Base-by-base conservation (phyloP, 1,284 basidiomycete species). In the Waitea zeae region DNA sequence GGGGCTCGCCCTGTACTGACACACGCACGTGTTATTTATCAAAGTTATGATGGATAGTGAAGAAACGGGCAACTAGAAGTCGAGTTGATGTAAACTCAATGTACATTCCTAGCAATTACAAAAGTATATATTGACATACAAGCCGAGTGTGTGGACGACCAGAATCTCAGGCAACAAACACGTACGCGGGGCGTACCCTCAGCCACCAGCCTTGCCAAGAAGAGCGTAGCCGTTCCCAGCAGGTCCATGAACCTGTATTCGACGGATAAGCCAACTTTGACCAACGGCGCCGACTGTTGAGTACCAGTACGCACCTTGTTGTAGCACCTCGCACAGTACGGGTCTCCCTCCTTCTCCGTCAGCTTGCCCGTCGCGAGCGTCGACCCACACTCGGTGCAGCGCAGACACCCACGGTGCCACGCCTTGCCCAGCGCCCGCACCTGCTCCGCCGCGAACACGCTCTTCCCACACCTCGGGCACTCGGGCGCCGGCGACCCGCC, bases 361-460 rank as follows among this genome's bases (percentile, higher is more conserved):
- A 84, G 50, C 19, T 68, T 64, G 29, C 58, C 70, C 24, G 79
- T 76, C 45, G 82, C 79, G 15, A 84, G 56, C 4, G 57, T 46
- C 1, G 72, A 69, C 38, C 59, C 64, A 44, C 80, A 84, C 42
- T 72, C 72, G 3, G 61, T 62, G 47, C 80, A 84, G 14, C 79
- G 58, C 41, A 84, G 50, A 46, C 81, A 84, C n/a, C 54, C 57
- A 48, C 79, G 81, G 42, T 84, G 80, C 50, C 61, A 84, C 22
- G 72, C 76, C 57, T 79, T 74, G 12, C 76, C 75, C 3, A 77
- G 62, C 2, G 80, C 79, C 52, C 79, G 79, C 38, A 77, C 67
- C 55, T 73, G 71, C 50, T 76, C 73, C 18, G 73, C 72, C 42
- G 70, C 73, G 49, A 66, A 74, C 20, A 76, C 73, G 35, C 59